A percentile compares a stretch with the other conserved stretches of the same genome.
Evolutionary conservation across 2,329 filamentous ascomycete species (phyloP).

Genomic region (Alternaria sp.): DNA sequence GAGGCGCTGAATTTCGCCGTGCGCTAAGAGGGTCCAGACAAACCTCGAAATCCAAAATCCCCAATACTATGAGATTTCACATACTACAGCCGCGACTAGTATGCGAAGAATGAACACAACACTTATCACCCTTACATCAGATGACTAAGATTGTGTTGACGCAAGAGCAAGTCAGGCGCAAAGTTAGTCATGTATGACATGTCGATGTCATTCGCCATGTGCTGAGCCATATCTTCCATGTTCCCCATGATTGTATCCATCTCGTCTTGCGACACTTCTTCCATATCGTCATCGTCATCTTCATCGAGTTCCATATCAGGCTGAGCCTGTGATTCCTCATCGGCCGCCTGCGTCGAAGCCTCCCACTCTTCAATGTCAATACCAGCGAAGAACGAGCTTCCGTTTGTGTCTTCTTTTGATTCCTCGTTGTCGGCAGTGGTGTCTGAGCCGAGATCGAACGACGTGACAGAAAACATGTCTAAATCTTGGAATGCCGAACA

Average conservation of each 20-base stretch:
- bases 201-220: slow-evolving; percentile 17
- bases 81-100: background rate
- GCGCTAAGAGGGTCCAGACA: background rate
- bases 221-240: slow-evolving; percentile 18
- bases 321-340: background rate
- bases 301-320: slow-evolving; percentile 5
- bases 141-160: slow-evolving; percentile 16
- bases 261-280: slow-evolving; percentile 19
- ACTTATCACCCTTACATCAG: background rate
- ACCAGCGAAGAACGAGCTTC: slow-evolving; percentile 20
- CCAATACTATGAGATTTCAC: background rate
- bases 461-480: slow-evolving; percentile 22
- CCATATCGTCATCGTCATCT: slow-evolving; percentile 23
- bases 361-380: slow-evolving; percentile 24
- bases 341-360: background rate
- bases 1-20: background rate
- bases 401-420: background rate
- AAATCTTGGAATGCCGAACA: slow-evolving; percentile 20
- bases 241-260: slow-evolving; percentile 23
- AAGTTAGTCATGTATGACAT: slow-evolving; percentile 32
- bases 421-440: background rate
- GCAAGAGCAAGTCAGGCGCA: slow-evolving; percentile 26
- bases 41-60: too few species aligned
- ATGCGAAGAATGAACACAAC: background rate
- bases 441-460: slow-evolving; percentile 13